Base-by-base conservation (phyloP, 2,329 filamentous ascomycete genomes). In the Lomentospora prolificans region DNA sequence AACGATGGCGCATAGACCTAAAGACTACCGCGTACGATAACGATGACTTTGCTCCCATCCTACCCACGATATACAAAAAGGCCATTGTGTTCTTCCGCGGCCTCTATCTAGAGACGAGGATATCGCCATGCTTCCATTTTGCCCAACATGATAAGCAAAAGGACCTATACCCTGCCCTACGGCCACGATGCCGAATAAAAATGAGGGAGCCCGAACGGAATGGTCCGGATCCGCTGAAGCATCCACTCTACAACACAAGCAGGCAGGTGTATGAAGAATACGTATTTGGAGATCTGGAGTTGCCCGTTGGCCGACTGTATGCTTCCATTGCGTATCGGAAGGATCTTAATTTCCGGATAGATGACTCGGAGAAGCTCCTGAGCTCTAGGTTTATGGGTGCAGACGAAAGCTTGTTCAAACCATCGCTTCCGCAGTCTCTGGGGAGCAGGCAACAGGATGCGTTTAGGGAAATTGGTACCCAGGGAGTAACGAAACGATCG, bases 61-160 rank as follows among this genome's bases (percentile, higher is more conserved):
- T 97, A 53, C 90, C 94, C 12, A 92, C 89, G 54, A 85, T 96
- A 57, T 99, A 99, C 78, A 99, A 99, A 73, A 94, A 95, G 72
- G 90, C 89, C 63, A 95, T 99, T 60, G 87, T 97, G 61, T 84
- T 96, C 63, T 96, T 97, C 71, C 82, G 94, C 58, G 90, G 90
- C 1, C 78, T 99, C 50, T 96, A 89, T 68, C 83, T 89, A 52
- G 87, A 88, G 55, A 82, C 89, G 41, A 86, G 89, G 63, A 80
- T 96, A 59, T 74, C 96, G 59, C 94, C 94, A 2, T 84, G 87
- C 24, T 96, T 87, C 85, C 95, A 86, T 71, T 87, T 95, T 64
- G 84, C 78, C 41, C 81, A 87, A 64, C 86, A 88, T 64, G 84
- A 81, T 53, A 77, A 88, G 60, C 80, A 82, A 19, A 92, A 91